Evolutionary conservation across 1,284 basidiomycete species (phyloP).

Genomic region (Cryptococcus hybrid): DNA sequence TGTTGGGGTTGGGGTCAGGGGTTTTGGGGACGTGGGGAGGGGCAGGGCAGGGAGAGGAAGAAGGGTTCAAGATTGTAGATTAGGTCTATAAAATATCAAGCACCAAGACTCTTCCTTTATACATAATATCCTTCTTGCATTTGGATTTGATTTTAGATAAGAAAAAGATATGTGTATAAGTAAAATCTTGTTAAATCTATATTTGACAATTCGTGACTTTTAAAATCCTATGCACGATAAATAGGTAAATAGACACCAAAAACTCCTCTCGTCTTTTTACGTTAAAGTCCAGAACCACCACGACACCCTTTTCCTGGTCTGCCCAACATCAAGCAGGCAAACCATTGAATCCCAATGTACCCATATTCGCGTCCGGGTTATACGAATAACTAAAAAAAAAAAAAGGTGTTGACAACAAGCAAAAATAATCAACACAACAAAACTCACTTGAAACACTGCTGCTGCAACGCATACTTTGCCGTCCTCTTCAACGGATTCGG

Average conservation of each 20-base stretch:
- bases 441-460: constrained; percentile 50
- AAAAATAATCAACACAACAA: background rate
- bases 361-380: constrained; percentile 13
- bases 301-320: background rate
- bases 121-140: too few relatives aligned
- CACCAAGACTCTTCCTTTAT: constrained; percentile 35
- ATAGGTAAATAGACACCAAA: background rate
- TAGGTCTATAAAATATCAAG: background rate
- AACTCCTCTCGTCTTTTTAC: background rate
- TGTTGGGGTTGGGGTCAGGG: background rate
- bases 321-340: background rate
- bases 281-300: background rate
- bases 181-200: too few relatives aligned
- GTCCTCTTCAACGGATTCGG: constrained; percentile 34
- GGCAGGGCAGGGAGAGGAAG: too few relatives aligned
- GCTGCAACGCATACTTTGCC: constrained; percentile 40
- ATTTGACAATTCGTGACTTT: background rate
- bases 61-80: too few relatives aligned
- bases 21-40: constrained; percentile 15
- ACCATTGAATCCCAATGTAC: background rate
- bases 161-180: too few relatives aligned
- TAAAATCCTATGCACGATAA: background rate
- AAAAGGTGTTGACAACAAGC: background rate
- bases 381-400: constrained; percentile 15
- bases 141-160: too few relatives aligned